Percentiles rank a stretch among this genome's conserved stretches.
These are phyloP conservation scores for Pseudopithomyces chartarum DNA, from an alignment of 2,329 filamentous ascomycete genomes.

Conservation along the genomic window DNA sequence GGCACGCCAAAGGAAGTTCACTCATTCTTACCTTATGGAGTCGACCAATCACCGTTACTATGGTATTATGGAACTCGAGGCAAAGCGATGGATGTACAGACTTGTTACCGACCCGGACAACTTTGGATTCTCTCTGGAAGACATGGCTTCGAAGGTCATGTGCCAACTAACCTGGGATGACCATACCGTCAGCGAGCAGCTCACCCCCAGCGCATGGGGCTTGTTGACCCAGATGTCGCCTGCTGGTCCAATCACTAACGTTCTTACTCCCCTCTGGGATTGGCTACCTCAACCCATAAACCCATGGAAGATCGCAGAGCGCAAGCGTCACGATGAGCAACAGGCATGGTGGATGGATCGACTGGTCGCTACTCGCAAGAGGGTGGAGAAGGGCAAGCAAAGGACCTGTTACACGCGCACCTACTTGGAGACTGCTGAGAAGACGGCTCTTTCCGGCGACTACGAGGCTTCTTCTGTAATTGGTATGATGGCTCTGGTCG, in stretches of 20 bases:
- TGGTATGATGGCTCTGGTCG: constrained; percentile 46
- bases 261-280: constrained; percentile 60
- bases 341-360: constrained; percentile 59
- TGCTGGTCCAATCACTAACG: constrained; percentile 62
- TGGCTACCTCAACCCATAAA: constrained; percentile 54
- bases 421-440: constrained; percentile 45
- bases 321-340: constrained; percentile 59
- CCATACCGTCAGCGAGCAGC: constrained; percentile 53
- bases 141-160: constrained; percentile 64
- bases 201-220: constrained; percentile 60
- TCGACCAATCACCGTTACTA: constrained; percentile 52
- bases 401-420: constrained; percentile 38
- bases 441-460: constrained; percentile 46
- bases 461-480: constrained; percentile 47
- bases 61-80: constrained; percentile 58
- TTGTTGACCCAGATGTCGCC: constrained; percentile 63
- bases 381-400: constrained; percentile 40
- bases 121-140: constrained; percentile 58
- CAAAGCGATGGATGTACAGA: constrained; percentile 58
- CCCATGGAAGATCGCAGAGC: constrained; percentile 60
- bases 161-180: constrained; percentile 61
- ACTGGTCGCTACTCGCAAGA: constrained; percentile 43
- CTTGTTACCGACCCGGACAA: constrained; percentile 57
- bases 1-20: constrained; percentile 59
- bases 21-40: constrained; percentile 57